Conservation (phyloP, 176 grass and related monocot species). For the Oryza nivara region DNA sequence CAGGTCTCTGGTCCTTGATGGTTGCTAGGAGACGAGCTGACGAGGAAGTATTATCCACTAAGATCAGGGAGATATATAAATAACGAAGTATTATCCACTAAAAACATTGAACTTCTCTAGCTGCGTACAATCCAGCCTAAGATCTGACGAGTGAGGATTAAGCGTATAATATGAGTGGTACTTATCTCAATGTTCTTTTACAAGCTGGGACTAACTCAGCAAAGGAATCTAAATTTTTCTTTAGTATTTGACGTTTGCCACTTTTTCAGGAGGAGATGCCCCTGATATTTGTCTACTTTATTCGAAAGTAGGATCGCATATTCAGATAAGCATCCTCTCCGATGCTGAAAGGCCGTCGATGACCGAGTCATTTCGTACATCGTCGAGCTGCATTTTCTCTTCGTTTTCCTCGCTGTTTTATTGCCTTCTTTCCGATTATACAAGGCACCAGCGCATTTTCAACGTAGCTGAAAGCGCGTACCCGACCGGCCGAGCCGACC, state of each 20-base stretch:
- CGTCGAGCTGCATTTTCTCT: neutral
- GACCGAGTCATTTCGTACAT: neutral
- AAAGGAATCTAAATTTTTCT: neutral
- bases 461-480: slow-evolving; percentile 26
- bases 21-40: neutral
- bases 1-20: neutral
- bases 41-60: neutral
- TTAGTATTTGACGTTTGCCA: neutral
- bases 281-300: neutral
- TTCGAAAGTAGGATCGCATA: neutral
- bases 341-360: slow-evolving; percentile 26
- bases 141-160: neutral
- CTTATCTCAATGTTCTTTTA: neutral
- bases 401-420: neutral
- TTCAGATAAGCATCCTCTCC: neutral
- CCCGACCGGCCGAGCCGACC: slow-evolving; percentile 1
- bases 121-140: neutral
- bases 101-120: neutral
- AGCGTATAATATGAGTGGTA: neutral
- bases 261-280: neutral
- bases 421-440: neutral
- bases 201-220: neutral
- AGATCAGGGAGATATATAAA: too few species aligned
- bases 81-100: neutral
- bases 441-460: neutral